These are phyloP conservation scores for Paralagenidium karlingii DNA, from an alignment of 352 stramenopile genomes.

Conservation along the genomic window DNA sequence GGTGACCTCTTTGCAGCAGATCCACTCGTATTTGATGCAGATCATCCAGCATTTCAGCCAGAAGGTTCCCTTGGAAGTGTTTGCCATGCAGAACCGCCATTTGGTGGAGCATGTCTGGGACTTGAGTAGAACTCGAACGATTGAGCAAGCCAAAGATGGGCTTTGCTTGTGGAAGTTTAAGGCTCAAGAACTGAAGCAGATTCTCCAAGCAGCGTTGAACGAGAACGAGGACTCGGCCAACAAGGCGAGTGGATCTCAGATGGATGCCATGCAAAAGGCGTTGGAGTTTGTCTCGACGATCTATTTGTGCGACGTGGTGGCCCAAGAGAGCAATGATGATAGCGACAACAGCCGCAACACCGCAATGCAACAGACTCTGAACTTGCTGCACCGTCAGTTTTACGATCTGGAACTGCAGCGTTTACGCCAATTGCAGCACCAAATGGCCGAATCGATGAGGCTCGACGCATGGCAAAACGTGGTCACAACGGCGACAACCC, in stretches of 20 bases:
- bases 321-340: slow-evolving; percentile 1
- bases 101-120: too few relatives aligned
- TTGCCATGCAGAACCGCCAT: too few relatives aligned
- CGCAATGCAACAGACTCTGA: slow-evolving; percentile 3
- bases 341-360: slow-evolving; percentile 1
- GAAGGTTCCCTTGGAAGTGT: too few relatives aligned
- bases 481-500: too few relatives aligned
- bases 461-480: too few relatives aligned
- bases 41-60: too few relatives aligned
- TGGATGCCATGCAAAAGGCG: slow-evolving; percentile 4
- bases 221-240: background rate
- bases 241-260: background rate
- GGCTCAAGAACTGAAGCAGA: slow-evolving; percentile 12
- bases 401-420: slow-evolving; percentile 5
- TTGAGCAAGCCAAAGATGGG: too few relatives aligned
- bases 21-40: too few relatives aligned
- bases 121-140: too few relatives aligned
- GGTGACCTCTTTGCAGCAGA: too few relatives aligned
- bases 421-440: background rate
- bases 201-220: slow-evolving; percentile 4
- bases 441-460: too few relatives aligned
- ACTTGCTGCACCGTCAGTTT: slow-evolving; percentile 4
- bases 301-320: slow-evolving; percentile 12
- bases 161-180: slow-evolving; percentile 21
- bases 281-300: slow-evolving; percentile 21